Evolutionary conservation across 1,139 yeast genomes (phyloP), one percentile per base, ranked within the genome.

Genomic region (Sugiyamaella neomexicana): DNA sequence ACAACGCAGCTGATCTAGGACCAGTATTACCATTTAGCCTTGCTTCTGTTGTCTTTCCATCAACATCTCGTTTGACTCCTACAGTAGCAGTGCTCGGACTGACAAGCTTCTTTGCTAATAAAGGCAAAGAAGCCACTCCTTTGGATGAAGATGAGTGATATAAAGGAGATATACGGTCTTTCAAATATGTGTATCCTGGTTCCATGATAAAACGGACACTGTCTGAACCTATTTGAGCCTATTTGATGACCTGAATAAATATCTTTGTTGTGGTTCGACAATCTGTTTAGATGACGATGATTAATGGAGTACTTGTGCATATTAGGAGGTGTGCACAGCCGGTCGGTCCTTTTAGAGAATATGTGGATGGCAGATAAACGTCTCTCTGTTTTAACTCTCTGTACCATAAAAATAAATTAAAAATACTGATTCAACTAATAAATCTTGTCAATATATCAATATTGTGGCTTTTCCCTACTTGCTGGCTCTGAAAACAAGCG

Each of bases 141-240:
- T 49, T 49, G 4, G 52, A 49, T n/a, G 52, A 42, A 2, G 52
- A 49, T 15, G 52, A 6, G 32, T 49, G 52, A 29, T 49, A 49
- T 34, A 49, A 41, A 5, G 52, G 52, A 1, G 52, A 49, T 34
- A 49, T 41, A 16, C 52, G 44, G 17, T 49, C 52, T 13, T 42
- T 49, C 9, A 49, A 20, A 34, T 40, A 42, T 6, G 47, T 27
- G 42, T 40, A 49, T 27, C 52, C 52, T 16, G 52, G 52, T 16
- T 49, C 52, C 52, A 49, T 49, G 20, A 25, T 49, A 41, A 34
- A n/a, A n/a, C 38, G 27, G 17, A 15, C 5, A 25, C 32, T 2
- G 44, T 29, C 29, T 10, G 12, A 25, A 12, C 16, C 16, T 7
- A 6, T 34, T n/a, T n/a, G 38, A 13, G 8, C 16, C n/a, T 16